A percentile compares a stretch with the other conserved stretches of the same genome.
Evolutionary conservation across 1,284 basidiomycete genomes (phyloP).

Genomic region (Macrocystidia cucumis): DNA sequence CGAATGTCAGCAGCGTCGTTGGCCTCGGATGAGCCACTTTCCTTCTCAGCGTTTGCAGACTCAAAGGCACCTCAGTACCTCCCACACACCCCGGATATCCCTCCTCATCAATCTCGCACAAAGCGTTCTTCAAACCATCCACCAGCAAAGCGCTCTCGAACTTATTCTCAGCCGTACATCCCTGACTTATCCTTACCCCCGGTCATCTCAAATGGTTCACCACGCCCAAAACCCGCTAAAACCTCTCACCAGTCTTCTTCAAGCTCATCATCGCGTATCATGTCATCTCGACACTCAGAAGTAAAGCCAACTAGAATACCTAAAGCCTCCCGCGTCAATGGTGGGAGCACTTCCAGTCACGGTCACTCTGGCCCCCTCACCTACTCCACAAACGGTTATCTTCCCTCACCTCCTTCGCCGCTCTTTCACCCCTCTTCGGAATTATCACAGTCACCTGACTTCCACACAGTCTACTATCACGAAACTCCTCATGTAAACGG

Average conservation of each 20-base stretch:
- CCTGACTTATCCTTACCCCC: no score
- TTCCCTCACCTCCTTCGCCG: constrained; percentile 6
- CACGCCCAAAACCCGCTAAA: no score
- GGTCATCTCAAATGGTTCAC: no score
- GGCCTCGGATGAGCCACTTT: constrained; percentile 21
- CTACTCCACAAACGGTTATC: constrained; percentile 12
- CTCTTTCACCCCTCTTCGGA: constrained; percentile 22
- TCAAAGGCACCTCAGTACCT: constrained; percentile 10
- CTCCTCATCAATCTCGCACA: constrained; percentile 11
- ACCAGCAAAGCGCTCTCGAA: constrained; percentile 36
- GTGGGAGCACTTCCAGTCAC: constrained; percentile 7
- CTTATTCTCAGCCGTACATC: constrained; percentile 54
- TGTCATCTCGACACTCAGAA: constrained; percentile 19
- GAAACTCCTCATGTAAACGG: constrained; percentile 17
- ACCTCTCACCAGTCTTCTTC: no score
- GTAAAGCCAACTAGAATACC: constrained; percentile 32
- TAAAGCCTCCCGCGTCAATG: constrained; percentile 16
- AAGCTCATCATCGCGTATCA: no score
- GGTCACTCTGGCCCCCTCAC: constrained; percentile 6
- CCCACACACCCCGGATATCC: no score
- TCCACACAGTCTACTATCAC: constrained; percentile 13
- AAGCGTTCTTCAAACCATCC: constrained; percentile 14
- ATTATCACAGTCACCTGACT: constrained; percentile 20
- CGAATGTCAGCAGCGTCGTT: constrained; percentile 69
- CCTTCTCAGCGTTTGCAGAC: constrained; percentile 12